Percentiles rank a stretch among this genome's conserved stretches.
These are phyloP conservation scores for Fusarium incarnatum DNA, from an alignment of 2,329 filamentous ascomycete genomes.

Conservation along the genomic window DNA sequence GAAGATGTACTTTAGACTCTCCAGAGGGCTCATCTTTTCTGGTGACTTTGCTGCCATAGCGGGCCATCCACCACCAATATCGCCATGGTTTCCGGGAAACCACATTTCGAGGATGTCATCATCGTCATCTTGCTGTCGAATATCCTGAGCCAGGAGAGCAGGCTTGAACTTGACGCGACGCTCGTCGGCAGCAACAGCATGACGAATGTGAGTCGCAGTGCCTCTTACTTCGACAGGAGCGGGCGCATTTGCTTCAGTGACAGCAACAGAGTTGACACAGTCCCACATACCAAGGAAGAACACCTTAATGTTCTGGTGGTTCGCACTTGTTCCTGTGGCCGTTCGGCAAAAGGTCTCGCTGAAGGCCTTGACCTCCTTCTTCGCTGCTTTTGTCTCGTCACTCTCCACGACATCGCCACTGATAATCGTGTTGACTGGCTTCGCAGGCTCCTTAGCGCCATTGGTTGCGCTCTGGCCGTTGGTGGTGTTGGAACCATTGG, in stretches of 20 bases:
- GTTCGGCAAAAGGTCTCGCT: conserved; percentile 59
- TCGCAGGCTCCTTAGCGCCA: neutral
- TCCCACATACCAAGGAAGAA: conserved; percentile 67
- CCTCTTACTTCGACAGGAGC: conserved; percentile 53
- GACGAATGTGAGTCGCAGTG: conserved; percentile 59
- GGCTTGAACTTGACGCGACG: conserved; percentile 66
- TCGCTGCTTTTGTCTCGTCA: conserved; percentile 32
- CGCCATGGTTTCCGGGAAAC: conserved; percentile 66
- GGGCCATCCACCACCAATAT: conserved; percentile 65
- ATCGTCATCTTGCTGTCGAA: neutral
- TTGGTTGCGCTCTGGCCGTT: neutral
- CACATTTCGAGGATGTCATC: conserved; percentile 63
- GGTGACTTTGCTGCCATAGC: conserved; percentile 35
- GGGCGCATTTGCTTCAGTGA: conserved; percentile 52
- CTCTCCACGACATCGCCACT: conserved; percentile 33
- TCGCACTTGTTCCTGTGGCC: neutral
- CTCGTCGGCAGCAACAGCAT: conserved; percentile 65
- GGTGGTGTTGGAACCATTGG: neutral
- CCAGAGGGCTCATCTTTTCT: conserved; percentile 38
- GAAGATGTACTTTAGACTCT: conserved; percentile 53
- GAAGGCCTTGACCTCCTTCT: conserved; percentile 57
- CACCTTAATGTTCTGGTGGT: conserved; percentile 56
- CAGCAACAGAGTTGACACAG: conserved; percentile 63
- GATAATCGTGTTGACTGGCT: neutral
- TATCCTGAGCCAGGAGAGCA: conserved; percentile 59